These are phyloP conservation scores for Naganishia friedmannii DNA, from an alignment of 768 basidiomycete genomes.

Conservation along the genomic window DNA sequence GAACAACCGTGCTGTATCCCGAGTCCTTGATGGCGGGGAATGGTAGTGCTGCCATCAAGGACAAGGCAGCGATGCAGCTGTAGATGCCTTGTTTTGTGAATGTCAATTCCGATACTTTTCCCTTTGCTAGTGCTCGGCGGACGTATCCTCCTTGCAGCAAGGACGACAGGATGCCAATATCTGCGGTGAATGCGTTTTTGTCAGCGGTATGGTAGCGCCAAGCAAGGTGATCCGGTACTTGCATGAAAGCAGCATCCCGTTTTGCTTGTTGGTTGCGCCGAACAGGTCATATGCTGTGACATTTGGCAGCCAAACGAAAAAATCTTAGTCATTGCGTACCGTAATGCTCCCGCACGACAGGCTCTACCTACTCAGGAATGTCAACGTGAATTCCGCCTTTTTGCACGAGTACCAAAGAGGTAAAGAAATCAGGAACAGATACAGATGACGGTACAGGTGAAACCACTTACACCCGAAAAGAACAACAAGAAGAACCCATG, in stretches of 20 bases:
- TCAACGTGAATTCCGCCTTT: slow-evolving; percentile 92
- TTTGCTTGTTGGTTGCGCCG: slow-evolving; percentile 47
- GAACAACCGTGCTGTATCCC: slow-evolving; percentile 55
- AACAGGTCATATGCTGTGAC: slow-evolving; percentile 46
- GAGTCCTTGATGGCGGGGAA: slow-evolving; percentile 58
- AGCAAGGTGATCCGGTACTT: slow-evolving; percentile 23
- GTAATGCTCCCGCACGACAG: not conserved
- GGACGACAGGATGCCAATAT: slow-evolving; percentile 86
- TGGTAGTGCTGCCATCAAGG: slow-evolving; percentile 71
- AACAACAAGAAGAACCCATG: slow-evolving; percentile 84
- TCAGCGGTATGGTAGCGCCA: not conserved
- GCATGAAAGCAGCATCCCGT: slow-evolving; percentile 50
- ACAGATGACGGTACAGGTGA: not conserved
- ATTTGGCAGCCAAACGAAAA: slow-evolving; percentile 6
- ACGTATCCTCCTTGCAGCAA: slow-evolving; percentile 92
- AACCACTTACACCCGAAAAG: slow-evolving; percentile 64
- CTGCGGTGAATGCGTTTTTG: slow-evolving; percentile 51
- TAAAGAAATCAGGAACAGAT: not conserved
- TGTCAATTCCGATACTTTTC: slow-evolving; percentile 70
- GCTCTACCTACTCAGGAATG: slow-evolving; percentile 65
- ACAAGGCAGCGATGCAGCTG: slow-evolving; percentile 68
- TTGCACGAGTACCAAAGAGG: not conserved
- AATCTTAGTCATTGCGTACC: not conserved
- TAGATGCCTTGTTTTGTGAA: slow-evolving; percentile 80
- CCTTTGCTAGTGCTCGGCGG: slow-evolving; percentile 69